Evolutionary conservation across 768 basidiomycete species (phyloP), one percentile per base, ranked within the genome.

Genomic region (Psilocybe subaeruginosa): DNA sequence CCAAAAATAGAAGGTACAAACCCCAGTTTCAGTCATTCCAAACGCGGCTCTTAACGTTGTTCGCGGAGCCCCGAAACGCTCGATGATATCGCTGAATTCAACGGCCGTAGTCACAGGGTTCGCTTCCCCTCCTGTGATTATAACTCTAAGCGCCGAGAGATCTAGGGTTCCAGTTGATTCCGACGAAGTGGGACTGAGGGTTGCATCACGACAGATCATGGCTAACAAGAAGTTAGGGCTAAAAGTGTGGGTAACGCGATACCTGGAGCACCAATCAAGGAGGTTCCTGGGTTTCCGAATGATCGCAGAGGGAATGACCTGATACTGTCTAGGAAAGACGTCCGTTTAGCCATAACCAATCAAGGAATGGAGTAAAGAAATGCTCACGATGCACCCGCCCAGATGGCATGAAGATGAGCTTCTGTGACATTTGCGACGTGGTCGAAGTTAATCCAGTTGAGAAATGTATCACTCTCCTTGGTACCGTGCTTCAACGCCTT

Each of bases 401-500:
- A 39, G 54, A 55, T 39, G 19, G 54, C 54, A 8, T 55, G 54
- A 23, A 55, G 54, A 29, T 41, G 54, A 3, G 39, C 35, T 12
- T 55, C 54, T 8, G 54, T 41, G 19, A 55, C 29, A 43, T 43
- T 41, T 4, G 54, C 54, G 11, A 55, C 54, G 23, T 55, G 54
- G 54, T 55, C 54, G 19, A 55, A 55, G 12, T 39, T 43, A 27
- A 55, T 55, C 54, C 54, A 55, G 39, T 55, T 55, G 19, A 55
- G 37, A 4, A 55, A 43, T 12, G n/a, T 19, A 17, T 39, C 35
- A 8, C 37, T 41, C 2, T 39, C 35, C 23, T 39, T 55, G 19
- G 54, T 55, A 9, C 39, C 29, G 11, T 55, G 54, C 9, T 55
- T 39, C 54, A 41, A 41, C 1, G 54, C 23, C 54, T 55, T 55